Conservation (phyloP, 768 basidiomycete genomes). For the Lentinula raphanica region DNA sequence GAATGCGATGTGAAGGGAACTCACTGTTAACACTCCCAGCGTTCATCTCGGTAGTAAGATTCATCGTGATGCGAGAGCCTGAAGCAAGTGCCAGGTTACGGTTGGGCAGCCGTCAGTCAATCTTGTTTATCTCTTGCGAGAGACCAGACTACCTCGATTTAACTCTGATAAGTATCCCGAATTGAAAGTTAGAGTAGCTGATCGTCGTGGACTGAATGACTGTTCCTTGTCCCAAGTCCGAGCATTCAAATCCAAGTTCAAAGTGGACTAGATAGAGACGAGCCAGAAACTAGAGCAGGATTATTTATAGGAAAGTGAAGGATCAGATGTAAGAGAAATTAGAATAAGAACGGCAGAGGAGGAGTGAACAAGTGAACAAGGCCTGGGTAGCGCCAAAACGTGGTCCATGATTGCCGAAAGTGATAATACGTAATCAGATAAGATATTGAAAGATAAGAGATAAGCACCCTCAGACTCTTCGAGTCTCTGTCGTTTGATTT, state of each 20-base stretch:
- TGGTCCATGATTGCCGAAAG: neutral
- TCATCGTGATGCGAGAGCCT: neutral
- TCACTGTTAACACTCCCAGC: neutral
- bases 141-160: neutral
- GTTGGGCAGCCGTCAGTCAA: neutral
- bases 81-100: neutral
- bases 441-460: neutral
- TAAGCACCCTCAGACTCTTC: no score
- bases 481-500: no score
- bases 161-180: neutral
- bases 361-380: neutral
- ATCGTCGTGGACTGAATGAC: neutral
- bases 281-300: neutral
- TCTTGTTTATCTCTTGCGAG: no score
- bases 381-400: slow-evolving; percentile 1
- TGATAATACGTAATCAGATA: neutral
- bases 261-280: neutral
- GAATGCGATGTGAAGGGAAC: neutral
- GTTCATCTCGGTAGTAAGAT: neutral
- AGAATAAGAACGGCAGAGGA: neutral
- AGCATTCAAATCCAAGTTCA: neutral
- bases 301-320: neutral
- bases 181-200: neutral
- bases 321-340: neutral
- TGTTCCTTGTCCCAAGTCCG: neutral